Conservation (phyloP, 257 asterid species). For the Fraxinus excelsior region DNA sequence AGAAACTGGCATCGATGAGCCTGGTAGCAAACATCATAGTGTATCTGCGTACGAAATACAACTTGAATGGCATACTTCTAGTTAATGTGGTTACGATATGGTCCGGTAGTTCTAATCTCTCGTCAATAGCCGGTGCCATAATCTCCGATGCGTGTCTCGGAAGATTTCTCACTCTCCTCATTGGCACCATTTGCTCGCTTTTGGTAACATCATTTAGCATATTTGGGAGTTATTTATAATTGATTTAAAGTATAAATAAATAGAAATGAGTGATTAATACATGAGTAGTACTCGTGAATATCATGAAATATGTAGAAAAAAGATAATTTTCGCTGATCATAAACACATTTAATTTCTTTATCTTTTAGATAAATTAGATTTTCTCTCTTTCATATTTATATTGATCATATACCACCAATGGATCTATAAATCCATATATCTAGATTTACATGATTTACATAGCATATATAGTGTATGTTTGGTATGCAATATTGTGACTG, state of each 20-base stretch:
- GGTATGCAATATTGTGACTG: not conserved
- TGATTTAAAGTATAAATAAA: not conserved
- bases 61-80: constrained; percentile 57
- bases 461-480: not conserved
- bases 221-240: not conserved
- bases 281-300: not conserved
- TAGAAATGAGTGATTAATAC: not conserved
- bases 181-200: constrained; percentile 57
- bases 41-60: constrained; percentile 60
- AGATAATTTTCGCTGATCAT: no score
- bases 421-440: not conserved
- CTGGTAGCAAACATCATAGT: constrained; percentile 63
- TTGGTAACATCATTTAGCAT: constrained; percentile 37
- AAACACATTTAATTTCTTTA: not conserved
- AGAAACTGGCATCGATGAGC: constrained; percentile 85
- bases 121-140: constrained; percentile 67
- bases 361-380: not conserved
- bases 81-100: constrained; percentile 72
- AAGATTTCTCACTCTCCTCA: constrained; percentile 66
- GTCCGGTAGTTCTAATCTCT: constrained; percentile 58
- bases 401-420: not conserved
- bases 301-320: not conserved
- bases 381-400: no score
- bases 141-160: constrained; percentile 67
- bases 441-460: not conserved